These are phyloP conservation scores for Solanum boliviense DNA, from an alignment of 257 asterid genomes.

Conservation along the genomic window DNA sequence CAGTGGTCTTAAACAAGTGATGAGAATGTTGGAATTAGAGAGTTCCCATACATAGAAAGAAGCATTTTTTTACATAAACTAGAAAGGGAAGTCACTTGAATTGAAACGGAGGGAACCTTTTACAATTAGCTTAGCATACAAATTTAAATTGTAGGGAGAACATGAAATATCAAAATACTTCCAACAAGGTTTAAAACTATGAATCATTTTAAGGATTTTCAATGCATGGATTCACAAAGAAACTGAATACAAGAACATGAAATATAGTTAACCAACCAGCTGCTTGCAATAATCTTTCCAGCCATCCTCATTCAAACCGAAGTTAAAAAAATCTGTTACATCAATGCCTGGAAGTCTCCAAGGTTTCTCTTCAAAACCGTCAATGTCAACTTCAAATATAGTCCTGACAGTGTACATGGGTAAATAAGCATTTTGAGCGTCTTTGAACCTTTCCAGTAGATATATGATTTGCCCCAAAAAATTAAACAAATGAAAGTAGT, in stretches of 20 bases:
- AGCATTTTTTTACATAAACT: not conserved
- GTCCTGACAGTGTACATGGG: conserved; percentile 52
- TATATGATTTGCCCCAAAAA: not conserved
- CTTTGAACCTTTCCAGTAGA: not conserved
- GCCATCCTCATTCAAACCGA: conserved; percentile 80
- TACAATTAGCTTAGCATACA: not conserved
- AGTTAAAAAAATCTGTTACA: conserved; percentile 82
- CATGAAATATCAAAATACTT: not conserved
- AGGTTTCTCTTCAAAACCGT: conserved; percentile 91
- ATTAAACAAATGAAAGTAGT: not conserved
- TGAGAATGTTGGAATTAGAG: not conserved
- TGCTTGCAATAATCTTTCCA: conserved; percentile 97
- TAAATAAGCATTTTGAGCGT: not conserved
- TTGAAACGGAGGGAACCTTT: not conserved
- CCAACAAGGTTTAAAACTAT: not conserved
- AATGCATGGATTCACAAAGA: not conserved
- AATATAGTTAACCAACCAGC: conserved; percentile 45
- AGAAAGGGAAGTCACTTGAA: not conserved
- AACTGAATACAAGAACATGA: not conserved
- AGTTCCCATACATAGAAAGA: not conserved
- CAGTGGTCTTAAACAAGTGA: not conserved
- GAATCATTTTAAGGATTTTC: not conserved
- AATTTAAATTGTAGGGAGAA: not conserved
- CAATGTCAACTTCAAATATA: conserved; percentile 95
- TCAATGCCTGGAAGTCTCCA: conserved; percentile 85